Percentiles rank a stretch among this genome's conserved stretches.
Conservation (phyloP, 805 yeast genomes). For the Cyberlindnera amylophila region DNA sequence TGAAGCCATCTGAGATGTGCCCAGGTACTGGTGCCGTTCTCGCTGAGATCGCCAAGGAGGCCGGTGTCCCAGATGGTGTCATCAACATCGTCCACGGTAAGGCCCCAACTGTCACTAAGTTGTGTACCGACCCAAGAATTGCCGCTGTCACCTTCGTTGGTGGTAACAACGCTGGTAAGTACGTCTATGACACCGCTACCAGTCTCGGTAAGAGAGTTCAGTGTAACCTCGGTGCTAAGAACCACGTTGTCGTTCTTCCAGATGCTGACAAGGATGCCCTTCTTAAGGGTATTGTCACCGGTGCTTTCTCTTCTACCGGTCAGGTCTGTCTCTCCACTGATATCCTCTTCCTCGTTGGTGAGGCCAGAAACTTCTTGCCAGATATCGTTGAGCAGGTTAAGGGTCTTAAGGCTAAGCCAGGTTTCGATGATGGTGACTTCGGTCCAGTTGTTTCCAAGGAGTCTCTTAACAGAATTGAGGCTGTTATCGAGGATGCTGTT, state of each 20-base stretch:
- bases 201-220: conserved; percentile 72
- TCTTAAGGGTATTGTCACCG: conserved; percentile 63
- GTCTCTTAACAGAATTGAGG: conserved; percentile 49
- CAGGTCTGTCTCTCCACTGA: conserved; percentile 82
- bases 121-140: conserved; percentile 68
- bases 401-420: conserved; percentile 56
- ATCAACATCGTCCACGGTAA: conserved; percentile 71
- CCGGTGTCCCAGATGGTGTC: conserved; percentile 75
- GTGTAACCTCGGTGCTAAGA: conserved; percentile 77
- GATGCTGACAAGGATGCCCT: conserved; percentile 66
- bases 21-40: conserved; percentile 79
- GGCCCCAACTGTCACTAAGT: conserved; percentile 66
- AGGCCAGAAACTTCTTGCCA: conserved; percentile 54
- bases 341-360: conserved; percentile 68
- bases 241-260: conserved; percentile 69
- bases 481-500: conserved; percentile 54
- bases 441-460: conserved; percentile 72
- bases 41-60: conserved; percentile 67
- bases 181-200: conserved; percentile 63
- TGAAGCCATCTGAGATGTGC: conserved; percentile 70
- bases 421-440: conserved; percentile 60
- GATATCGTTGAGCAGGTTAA: conserved; percentile 59
- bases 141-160: conserved; percentile 79
- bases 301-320: conserved; percentile 83
- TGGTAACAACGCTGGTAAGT: conserved; percentile 73